These are phyloP conservation scores for Nigrograna mackinnonii DNA, from an alignment of 2,329 filamentous ascomycete genomes.

Conservation along the genomic window DNA sequence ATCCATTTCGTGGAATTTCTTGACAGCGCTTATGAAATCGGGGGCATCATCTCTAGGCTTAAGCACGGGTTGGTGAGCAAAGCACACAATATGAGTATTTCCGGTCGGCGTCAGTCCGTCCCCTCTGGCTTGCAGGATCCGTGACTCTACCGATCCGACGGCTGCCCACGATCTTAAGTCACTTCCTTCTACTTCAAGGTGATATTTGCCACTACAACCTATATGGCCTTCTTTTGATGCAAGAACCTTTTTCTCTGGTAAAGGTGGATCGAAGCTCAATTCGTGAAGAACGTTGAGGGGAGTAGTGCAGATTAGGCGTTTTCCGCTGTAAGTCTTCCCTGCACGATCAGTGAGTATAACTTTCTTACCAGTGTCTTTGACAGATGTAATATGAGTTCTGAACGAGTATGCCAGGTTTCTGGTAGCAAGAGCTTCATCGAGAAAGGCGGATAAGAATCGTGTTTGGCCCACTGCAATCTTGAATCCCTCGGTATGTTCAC, in stretches of 20 bases:
- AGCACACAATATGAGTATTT: not conserved
- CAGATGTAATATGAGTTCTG: not conserved
- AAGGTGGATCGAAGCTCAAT: not conserved
- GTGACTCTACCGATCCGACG: not conserved
- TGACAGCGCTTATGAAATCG: no score
- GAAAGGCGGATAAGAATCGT: not conserved
- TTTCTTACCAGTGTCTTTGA: not conserved
- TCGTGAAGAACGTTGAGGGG: not conserved
- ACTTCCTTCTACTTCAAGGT: not conserved
- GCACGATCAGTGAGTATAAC: not conserved
- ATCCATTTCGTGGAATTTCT: not conserved
- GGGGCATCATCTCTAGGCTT: no score
- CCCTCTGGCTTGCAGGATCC: not conserved
- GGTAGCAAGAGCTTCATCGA: not conserved
- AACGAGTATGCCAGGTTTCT: not conserved
- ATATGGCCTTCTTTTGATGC: not conserved
- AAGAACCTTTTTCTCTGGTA: not conserved
- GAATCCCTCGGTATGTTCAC: not conserved
- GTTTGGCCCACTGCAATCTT: not conserved
- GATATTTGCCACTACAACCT: not conserved
- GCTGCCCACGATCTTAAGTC: not conserved
- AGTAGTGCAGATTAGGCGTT: not conserved
- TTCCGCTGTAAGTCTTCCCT: not conserved
- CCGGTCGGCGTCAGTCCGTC: not conserved
- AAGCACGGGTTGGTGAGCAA: no score